A percentile compares a stretch with the other conserved stretches of the same genome.
Evolutionary conservation across 129 eudicot genomes (phyloP).

Genomic region (Tagetes erecta): DNA sequence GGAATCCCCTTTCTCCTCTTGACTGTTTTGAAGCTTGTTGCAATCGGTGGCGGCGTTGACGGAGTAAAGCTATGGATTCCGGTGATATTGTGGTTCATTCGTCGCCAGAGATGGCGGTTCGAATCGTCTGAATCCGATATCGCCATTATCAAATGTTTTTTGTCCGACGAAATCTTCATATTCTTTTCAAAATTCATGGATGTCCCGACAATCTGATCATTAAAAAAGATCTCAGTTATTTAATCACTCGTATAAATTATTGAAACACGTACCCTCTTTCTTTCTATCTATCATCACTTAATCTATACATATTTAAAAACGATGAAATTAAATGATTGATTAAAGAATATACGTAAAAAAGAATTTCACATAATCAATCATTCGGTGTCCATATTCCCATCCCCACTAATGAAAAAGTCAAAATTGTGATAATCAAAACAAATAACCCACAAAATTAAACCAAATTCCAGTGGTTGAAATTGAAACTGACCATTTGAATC

Average conservation of each 20-base stretch:
- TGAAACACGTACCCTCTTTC: too few relatives aligned
- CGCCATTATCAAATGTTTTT: constrained; percentile 36
- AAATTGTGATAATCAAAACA: constrained; percentile 24
- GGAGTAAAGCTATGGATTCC: constrained; percentile 63
- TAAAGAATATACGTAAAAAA: constrained; percentile 5
- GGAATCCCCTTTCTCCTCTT: constrained; percentile 97
- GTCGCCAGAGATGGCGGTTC: constrained; percentile 46
- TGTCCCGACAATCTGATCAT: constrained; percentile 70
- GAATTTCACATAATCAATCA: constrained; percentile 31
- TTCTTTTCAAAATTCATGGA: constrained; percentile 52
- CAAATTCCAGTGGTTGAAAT: constrained; percentile 18
- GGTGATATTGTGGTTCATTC: constrained; percentile 24
- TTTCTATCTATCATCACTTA: too few relatives aligned
- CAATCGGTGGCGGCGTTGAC: constrained; percentile 80
- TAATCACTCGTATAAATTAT: too few relatives aligned
- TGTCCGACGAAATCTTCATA: constrained; percentile 46
- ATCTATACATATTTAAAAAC: background rate
- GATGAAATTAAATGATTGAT: background rate
- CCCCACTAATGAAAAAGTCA: constrained; percentile 40
- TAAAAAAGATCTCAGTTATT: background rate
- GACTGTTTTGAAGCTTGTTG: constrained; percentile 49
- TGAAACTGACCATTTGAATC: background rate
- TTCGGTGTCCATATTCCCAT: constrained; percentile 34
- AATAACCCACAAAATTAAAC: constrained; percentile 10
- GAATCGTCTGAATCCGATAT: constrained; percentile 72